Percentiles rank a stretch among this genome's conserved stretches.
phyloP scores from a whole-genome alignment of 768 basidiomycete species.

The Leucocoprinus leucothites region DNA sequence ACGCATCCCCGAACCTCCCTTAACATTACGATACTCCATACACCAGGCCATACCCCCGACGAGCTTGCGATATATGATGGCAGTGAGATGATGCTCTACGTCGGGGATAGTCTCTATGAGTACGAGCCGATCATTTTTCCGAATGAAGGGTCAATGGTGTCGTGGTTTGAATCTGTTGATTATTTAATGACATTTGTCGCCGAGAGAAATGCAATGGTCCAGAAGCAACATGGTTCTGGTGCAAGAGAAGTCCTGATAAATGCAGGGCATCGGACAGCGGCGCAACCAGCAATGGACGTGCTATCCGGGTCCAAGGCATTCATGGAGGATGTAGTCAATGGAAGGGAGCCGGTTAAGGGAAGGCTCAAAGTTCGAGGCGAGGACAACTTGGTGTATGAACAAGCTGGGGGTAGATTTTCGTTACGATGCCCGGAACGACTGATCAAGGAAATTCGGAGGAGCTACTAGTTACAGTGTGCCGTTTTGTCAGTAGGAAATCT shows the following conservation, averaged over 20 bases:
- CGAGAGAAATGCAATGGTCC: constrained; percentile 17
- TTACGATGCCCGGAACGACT: constrained; percentile 48
- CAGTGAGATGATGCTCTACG: constrained; percentile 49
- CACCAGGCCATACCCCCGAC: constrained; percentile 59
- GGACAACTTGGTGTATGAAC: constrained; percentile 41
- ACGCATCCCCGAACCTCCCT: constrained; percentile 21
- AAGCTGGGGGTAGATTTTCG: constrained; percentile 38
- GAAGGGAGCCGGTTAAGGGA: constrained; percentile 31
- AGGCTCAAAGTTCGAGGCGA: constrained; percentile 32
- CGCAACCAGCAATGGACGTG: constrained; percentile 43
- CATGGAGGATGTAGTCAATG: constrained; percentile 44
- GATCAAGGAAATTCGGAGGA: constrained; percentile 31
- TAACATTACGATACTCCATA: constrained; percentile 45
- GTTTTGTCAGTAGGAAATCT: background rate
- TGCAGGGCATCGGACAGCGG: constrained; percentile 46
- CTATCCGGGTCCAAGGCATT: constrained; percentile 38
- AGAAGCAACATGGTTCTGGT: background rate
- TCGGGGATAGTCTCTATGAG: constrained; percentile 58
- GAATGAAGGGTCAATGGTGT: constrained; percentile 46
- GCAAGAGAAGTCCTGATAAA: constrained; percentile 37
- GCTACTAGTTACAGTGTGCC: background rate
- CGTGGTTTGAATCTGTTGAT: constrained; percentile 46
- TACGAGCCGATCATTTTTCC: constrained; percentile 54
- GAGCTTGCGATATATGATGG: constrained; percentile 52
- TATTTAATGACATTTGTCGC: constrained; percentile 39